Percentiles rank a stretch among this genome's conserved stretches.
Evolutionary conservation across 2,329 filamentous ascomycete species (phyloP).

Genomic region (Magnaporthiopsis incrustans): DNA sequence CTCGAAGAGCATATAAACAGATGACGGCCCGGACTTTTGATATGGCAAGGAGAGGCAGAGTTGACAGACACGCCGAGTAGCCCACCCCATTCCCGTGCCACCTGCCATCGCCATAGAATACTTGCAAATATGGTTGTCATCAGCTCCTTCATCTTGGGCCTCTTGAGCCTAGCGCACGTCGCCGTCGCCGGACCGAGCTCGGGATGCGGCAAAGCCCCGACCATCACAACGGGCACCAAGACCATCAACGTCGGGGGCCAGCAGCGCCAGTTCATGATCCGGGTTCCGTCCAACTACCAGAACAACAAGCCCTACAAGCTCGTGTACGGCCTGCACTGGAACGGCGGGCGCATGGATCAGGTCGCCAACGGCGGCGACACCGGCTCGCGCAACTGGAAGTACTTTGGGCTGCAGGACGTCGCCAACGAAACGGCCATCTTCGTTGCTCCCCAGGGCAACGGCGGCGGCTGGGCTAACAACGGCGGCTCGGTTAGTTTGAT

Average conservation of each 20-base stretch:
- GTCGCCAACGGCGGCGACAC: slow-evolving; percentile 23
- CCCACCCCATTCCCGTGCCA: not conserved
- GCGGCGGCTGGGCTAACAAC: slow-evolving; percentile 33
- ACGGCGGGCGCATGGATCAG: slow-evolving; percentile 28
- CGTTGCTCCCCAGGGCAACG: slow-evolving; percentile 32
- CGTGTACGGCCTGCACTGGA: slow-evolving; percentile 34
- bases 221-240: not conserved
- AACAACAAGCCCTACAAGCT: slow-evolving; percentile 15
- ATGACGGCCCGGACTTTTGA: too few relatives aligned
- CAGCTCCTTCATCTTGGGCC: not conserved
- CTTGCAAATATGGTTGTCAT: not conserved
- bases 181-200: not conserved
- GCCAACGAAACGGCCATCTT: slow-evolving; percentile 29
- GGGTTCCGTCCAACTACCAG: slow-evolving; percentile 1
- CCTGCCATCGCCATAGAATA: not conserved
- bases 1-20: not conserved
- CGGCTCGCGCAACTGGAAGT: slow-evolving; percentile 19
- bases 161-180: not conserved
- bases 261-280: slow-evolving; percentile 5
- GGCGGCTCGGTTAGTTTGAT: slow-evolving; percentile 21
- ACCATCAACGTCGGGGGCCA: not conserved
- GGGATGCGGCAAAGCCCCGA: not conserved
- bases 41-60: not conserved
- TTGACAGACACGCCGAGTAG: not conserved
- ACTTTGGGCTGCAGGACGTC: slow-evolving; percentile 31